Evolutionary conservation across 176 grass and related monocot genomes (phyloP).

Genomic region (Rhynchospora breviuscula): DNA sequence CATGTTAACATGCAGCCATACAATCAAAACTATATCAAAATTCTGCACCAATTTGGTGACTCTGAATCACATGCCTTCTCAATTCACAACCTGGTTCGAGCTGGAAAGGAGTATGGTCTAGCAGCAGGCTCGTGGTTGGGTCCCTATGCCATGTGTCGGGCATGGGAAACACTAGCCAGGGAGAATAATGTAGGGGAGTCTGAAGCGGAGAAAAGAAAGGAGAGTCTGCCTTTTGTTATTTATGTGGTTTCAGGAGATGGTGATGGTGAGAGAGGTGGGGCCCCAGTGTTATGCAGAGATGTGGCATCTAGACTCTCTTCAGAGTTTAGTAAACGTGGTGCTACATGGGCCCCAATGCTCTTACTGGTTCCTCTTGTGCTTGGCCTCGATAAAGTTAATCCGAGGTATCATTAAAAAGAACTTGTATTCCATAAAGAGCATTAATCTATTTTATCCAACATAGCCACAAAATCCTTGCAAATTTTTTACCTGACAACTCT

Average conservation of each 20-base stretch:
- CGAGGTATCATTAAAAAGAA: constrained; percentile 45
- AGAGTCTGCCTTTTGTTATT: constrained; percentile 62
- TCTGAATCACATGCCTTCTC: constrained; percentile 67
- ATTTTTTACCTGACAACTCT: neutral
- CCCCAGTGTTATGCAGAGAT: constrained; percentile 88
- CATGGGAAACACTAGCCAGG: constrained; percentile 82
- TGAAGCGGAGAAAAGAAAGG: constrained; percentile 28
- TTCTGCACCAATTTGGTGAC: constrained; percentile 82
- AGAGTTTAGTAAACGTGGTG: constrained; percentile 47
- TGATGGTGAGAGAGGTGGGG: constrained; percentile 93
- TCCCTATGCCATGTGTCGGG: constrained; percentile 89
- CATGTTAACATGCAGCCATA: constrained; percentile 90
- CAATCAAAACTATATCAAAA: constrained; percentile 61
- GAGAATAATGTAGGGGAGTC: constrained; percentile 37
- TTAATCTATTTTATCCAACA: neutral
- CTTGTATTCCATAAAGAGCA: neutral
- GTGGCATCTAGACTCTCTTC: constrained; percentile 59
- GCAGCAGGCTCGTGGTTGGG: constrained; percentile 89
- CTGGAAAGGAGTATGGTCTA: constrained; percentile 71
- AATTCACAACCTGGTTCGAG: constrained; percentile 86
- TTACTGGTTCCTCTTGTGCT: constrained; percentile 91
- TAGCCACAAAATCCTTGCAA: neutral
- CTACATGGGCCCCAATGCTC: constrained; percentile 62
- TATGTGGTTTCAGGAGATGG: constrained; percentile 96
- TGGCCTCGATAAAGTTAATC: constrained; percentile 92